A percentile compares a stretch with the other conserved stretches of the same genome.
These are phyloP conservation scores for Suillus placidus DNA, from an alignment of 768 basidiomycete species.

Conservation along the genomic window DNA sequence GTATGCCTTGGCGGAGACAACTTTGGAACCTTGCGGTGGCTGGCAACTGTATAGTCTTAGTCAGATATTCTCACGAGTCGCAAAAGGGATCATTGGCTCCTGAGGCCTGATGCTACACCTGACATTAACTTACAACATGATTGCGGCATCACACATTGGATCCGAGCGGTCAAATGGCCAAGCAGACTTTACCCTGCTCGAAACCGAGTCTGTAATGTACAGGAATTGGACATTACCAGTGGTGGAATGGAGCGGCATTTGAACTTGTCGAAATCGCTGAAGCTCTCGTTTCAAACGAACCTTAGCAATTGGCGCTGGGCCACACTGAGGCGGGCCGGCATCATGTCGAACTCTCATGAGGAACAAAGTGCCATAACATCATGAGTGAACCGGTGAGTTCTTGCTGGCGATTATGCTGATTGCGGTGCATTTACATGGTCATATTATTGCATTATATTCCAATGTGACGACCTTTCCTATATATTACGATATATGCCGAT, in stretches of 20 bases:
- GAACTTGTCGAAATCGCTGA: not conserved
- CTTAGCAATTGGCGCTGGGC: too few relatives aligned
- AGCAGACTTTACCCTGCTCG: not conserved
- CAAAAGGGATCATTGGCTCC: not conserved
- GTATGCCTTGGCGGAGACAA: conserved; percentile 25
- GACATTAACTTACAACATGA: not conserved
- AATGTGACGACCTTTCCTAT: too few relatives aligned
- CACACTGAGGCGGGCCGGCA: too few relatives aligned
- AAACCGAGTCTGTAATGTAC: not conserved
- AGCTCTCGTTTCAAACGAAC: not conserved
- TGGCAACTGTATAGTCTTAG: conserved; percentile 42
- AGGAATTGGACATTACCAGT: not conserved
- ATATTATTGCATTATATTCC: too few relatives aligned
- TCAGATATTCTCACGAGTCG: conserved; percentile 28
- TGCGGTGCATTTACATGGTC: too few relatives aligned
- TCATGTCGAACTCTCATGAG: too few relatives aligned
- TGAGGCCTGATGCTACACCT: too few relatives aligned
- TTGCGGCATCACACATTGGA: not conserved
- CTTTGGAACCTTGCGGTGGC: conserved; percentile 36
- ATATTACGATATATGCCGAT: too few relatives aligned
- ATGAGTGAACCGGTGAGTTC: too few relatives aligned
- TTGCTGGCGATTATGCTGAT: too few relatives aligned
- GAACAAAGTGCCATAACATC: too few relatives aligned
- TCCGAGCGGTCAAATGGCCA: not conserved
- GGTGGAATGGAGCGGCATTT: not conserved